Base-by-base conservation (phyloP, 352 stramenopile species). In the Thalassiosira mediterranea region DNA sequence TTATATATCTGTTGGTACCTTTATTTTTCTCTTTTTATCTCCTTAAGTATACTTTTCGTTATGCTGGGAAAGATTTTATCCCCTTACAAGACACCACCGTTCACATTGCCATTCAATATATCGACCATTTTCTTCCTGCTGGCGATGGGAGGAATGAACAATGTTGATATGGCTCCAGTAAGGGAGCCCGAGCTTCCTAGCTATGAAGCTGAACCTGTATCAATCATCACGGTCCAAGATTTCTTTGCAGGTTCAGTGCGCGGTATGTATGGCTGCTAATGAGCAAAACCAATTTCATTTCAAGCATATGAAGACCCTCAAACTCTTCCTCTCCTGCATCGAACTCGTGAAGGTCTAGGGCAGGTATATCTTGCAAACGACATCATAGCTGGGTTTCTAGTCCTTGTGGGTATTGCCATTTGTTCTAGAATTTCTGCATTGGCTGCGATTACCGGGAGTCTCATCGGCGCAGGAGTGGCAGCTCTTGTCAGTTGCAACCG, bases 21-120 rank as follows among this genome's bases (percentile, higher is more conserved):
- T 40, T 2, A 65, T 29, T 54, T 49, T 71, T 63, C 31, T 38
- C 44, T 11, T 10, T 49, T 61, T 63, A 46, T 29, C 17, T 28
- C 49, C 1, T 40, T 21, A 2, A 67, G 64, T 25, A 56, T 83
- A 0, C 5, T 83, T 10, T 83, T 83, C 53, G 62, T 76, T n/a
- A 73, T 77, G 54, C 46, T 83, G 21, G 68, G 67, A 54, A 83
- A 79, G 29, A 44, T 83, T 2, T 52, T 83, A 29, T 31, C 48
- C 25, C 52, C 67, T 21, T 83, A 79, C 60, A 79, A 83, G 56
- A 76, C 67, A 4, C 74, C 68, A 53, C 67, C 68, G 40, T 79
- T 79, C 29, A 83, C 74, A n/a, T 54, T 83, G 29, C 74, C 74
- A 10, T 83, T 83, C 42, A 83, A 79, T 49, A 54, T 83, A 15